Evolutionary conservation across 768 basidiomycete genomes (phyloP), one percentile per base, ranked within the genome.

Genomic region (Naganishia vaughanmartiniae): DNA sequence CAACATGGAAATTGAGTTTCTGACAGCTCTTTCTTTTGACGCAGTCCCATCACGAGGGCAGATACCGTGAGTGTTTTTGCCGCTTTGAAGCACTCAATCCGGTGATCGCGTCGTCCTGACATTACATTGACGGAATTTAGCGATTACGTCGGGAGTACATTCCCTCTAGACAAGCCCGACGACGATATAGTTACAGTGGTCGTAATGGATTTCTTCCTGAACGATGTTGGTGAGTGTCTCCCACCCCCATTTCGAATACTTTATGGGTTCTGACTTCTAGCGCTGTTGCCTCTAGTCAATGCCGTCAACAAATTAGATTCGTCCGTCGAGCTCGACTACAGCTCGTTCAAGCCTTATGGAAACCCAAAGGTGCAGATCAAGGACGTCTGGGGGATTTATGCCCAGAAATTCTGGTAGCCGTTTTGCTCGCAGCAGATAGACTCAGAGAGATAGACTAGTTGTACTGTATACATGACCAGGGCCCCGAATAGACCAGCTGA

Each of bases 301-400:
- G 78, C 78, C 21, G 78, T 80, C 19, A 74, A 78, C 45, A 68
- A 69, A n/a, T 70, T 80, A n/a, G 76, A 77, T 30, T 77, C 77
- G 0, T 60, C 56, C 11, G 31, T 51, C 3, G 28, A 65, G 39
- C 57, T 80, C 17, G 70, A 70, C 26, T 54, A 67, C 11, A 57
- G 33, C 17, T 66, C 74, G 21, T 73, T 78, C 65, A 67, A 75
- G 68, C 69, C 74, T 9, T 80, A 78, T 42, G 79, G 76, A 12
- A 70, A 74, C 14, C 74, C 77, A 24, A 65, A 34, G 34, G 55
- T 74, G 70, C 55, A 69, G 48, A 72, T 78, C 54, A 78, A 77
- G 33, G 71, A 65, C 5, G 74, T 80, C 4, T 80, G 76, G 74
- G 79, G 79, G 0, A 66, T 58, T 66, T 80, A 79, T 60, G 79